Base-by-base conservation (phyloP, 371 early-diverging fungal species). In the Umbelopsis sp. region DNA sequence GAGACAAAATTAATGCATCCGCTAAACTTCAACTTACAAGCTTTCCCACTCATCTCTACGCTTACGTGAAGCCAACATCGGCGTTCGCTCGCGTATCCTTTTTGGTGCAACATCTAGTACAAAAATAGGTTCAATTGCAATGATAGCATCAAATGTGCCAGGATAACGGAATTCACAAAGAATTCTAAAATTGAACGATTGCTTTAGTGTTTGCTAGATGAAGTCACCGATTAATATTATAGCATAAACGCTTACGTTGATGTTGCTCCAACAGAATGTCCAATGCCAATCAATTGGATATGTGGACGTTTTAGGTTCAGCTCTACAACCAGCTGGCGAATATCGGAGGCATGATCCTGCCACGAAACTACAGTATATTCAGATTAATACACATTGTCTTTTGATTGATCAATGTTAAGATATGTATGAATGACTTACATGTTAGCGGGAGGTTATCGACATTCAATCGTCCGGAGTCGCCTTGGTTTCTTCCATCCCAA, bases 401-500 rank as follows among this genome's bases (percentile, higher is more conserved):
- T 8, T 38, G 18, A 18, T 52, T 29, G 0, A 22, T 29, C 29
- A 29, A 29, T 29, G 29, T 4, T 4, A 29, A 29, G 29, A 22
- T 50, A 32, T 48, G 16, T 22, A 22, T 24, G 24, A 41, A 8
- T 38, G 45, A 7, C 63, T 76, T 79, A 78, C 80, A 83, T 14
- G 64, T 72, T 0, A 70, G 67, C 2, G 45, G 32, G 50, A 74
- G 71, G 4, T 50, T 53, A 22, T 68, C 78, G 10, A 73, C 75
- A 48, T 83, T 83, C 3, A 79, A 25, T 1, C 77, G 72, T 32
- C 79, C 80, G n/a, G 79, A 78, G 63, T 83, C 83, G 11, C 83
- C 83, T 65, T 83, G 83, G 45, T 71, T 79, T 66, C 83, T 80
- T 9, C 77, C 75, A 65, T 83, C 83, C 75, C 76, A 83, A 8